Evolutionary conservation across 2,329 filamentous ascomycete species (phyloP), one percentile per base, ranked within the genome.

Genomic region (Lojkania enalia): DNA sequence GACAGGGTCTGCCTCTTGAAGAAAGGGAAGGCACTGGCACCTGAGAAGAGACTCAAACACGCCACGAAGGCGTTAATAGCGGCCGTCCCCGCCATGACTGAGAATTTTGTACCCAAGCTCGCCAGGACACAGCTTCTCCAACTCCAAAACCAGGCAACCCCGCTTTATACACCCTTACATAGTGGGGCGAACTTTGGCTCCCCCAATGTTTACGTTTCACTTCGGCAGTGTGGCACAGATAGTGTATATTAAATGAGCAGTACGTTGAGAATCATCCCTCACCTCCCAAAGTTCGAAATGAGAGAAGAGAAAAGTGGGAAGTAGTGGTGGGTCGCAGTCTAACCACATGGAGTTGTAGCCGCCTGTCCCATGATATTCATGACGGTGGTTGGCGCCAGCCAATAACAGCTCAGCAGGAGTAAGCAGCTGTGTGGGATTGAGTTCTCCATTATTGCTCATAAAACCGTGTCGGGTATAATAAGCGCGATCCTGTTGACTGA

Each of bases 11-110:
- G 60, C 23, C 56, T 51, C 38, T 51, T 57, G 16, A 35, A 16
- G 16, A 55, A 57, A 1, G 58, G 60, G 44, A 44, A 58, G 2
- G 60, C 52, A 16, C 46, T 51, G 27, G 48, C 43, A 20, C 47
- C 43, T 7, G 54, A 56, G 41, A 56, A 56, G 2, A 63, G 46
- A 37, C 48, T 56, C 33, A 63, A 39, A 15, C 52, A 57, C 42
- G 58, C 58, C 49, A 57, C 42, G 35, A 63, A 20, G 44, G 52
- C 51, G 19, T 54, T 58, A 29, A 60, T 15, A 23, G 57, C 37
- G 25, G 48, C 18, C 19, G 36, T 54, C 13, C 58, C 53, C 43
- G 49, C 55, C 61, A 65, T 65, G 31, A 20, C 50, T 42, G 35
- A 16, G 13, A 15, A n/a, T 16, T 5, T 19, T 21, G 31, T 31